Evolutionary conservation across 768 basidiomycete genomes (phyloP).

Genomic region (Macrolepiota fuliginosa): DNA sequence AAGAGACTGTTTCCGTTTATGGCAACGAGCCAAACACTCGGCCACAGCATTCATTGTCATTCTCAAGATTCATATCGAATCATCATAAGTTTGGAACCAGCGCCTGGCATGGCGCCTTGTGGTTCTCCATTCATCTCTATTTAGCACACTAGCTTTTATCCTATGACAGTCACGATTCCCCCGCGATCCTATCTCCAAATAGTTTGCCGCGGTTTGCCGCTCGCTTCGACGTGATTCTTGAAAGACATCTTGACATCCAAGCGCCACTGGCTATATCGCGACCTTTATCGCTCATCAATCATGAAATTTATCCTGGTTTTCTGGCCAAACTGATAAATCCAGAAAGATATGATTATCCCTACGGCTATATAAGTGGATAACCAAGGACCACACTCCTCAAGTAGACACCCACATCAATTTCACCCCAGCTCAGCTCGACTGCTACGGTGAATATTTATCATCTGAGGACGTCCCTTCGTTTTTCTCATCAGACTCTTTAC

Average conservation of each 20-base stretch:
- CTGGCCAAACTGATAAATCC: not conserved
- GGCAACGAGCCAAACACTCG: not conserved
- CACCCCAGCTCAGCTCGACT: not conserved
- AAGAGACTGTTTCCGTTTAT: constrained; percentile 1
- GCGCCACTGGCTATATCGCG: not conserved
- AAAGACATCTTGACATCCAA: not conserved
- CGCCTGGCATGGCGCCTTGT: not conserved
- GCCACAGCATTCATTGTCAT: not conserved
- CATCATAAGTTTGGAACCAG: not conserved
- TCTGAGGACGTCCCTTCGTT: not conserved
- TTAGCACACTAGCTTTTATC: not conserved
- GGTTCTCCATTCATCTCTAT: not conserved
- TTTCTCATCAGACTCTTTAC: not conserved
- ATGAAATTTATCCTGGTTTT: not conserved
- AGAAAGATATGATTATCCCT: not conserved
- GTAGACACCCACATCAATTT: not conserved
- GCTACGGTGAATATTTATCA: not conserved
- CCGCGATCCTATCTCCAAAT: constrained; percentile 18
- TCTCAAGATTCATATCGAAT: not conserved
- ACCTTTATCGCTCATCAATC: constrained; percentile 16
- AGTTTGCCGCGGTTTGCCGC: constrained; percentile 1
- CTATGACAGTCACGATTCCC: constrained; percentile 8
- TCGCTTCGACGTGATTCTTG: not conserved
- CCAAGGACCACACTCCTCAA: not conserved
- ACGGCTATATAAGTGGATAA: not conserved